These are phyloP conservation scores for Gossypium ekmanianum DNA, from an alignment of 345 rosid species.

Conservation along the genomic window DNA sequence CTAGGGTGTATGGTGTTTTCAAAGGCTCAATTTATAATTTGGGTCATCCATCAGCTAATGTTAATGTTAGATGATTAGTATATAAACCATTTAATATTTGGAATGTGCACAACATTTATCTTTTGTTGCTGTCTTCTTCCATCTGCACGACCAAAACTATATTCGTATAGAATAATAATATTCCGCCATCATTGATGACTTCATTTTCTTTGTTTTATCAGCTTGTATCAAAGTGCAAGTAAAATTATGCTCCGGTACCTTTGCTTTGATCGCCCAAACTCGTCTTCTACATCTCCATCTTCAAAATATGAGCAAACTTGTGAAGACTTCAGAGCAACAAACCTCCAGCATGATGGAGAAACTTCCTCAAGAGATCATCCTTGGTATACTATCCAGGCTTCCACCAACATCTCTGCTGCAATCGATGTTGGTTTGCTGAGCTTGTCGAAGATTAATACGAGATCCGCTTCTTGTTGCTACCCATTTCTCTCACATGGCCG, in stretches of 20 bases:
- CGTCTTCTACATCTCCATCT: slow-evolving; percentile 9
- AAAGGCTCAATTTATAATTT: no score
- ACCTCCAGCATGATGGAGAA: slow-evolving; percentile 31
- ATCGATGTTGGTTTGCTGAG: slow-evolving; percentile 43
- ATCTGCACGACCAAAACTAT: neutral
- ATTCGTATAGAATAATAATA: neutral
- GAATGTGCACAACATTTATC: no score
- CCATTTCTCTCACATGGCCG: slow-evolving; percentile 19
- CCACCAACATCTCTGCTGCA: slow-evolving; percentile 46
- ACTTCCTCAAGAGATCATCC: slow-evolving; percentile 54
- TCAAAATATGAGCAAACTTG: slow-evolving; percentile 12
- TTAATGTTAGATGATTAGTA: no score
- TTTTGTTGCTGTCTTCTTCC: neutral
- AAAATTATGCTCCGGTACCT: neutral
- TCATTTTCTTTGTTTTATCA: neutral
- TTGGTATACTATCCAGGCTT: slow-evolving; percentile 55
- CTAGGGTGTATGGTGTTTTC: no score
- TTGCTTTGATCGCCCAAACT: neutral
- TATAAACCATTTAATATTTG: no score
- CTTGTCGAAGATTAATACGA: slow-evolving; percentile 41
- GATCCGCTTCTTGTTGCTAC: slow-evolving; percentile 34
- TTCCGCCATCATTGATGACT: neutral
- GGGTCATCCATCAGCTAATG: no score
- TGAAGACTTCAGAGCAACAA: slow-evolving; percentile 13
- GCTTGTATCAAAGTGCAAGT: neutral